Evolutionary conservation across 192 early-diverging fungal genomes (phyloP), one percentile per base, ranked within the genome.

Genomic region (Thoreauomyces humboldtii): DNA sequence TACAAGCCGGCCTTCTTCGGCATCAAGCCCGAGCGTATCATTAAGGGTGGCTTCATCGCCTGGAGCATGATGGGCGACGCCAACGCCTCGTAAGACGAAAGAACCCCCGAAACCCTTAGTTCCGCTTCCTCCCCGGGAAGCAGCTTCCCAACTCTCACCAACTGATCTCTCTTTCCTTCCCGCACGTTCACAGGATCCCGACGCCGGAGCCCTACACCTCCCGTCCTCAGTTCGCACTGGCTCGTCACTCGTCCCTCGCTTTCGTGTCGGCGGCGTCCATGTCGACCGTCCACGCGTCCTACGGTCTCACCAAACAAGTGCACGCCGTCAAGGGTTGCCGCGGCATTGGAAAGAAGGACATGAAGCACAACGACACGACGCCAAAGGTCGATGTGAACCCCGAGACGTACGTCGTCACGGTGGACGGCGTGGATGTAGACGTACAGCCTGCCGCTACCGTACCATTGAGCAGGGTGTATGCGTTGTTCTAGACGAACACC

Each of bases 61-160:
- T 93, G 83, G 66, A 83, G 88, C 17, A 82, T 87, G 68, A 94
- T 96, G 81, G 95, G 95, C 51, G 92, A 95, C 58, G 91, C 93
- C 46, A 96, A 98, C 59, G 95, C 87, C 0, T 94, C 92, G 70
- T 78, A 69, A 63, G 76, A 9, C n/a, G 11, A n/a, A n/a, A 9
- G 38, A 12, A 9, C 54, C 3, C 4, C 21, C 38, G 11, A 9
- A 41, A 41, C 38, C 38, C 38, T 41, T 41, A n/a, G 9, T 41
- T 41, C n/a, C n/a, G n/a, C n/a, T n/a, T n/a, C n/a, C n/a, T n/a
- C n/a, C n/a, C n/a, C n/a, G n/a, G n/a, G n/a, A n/a, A n/a, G n/a
- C n/a, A n/a, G n/a, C n/a, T 41, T 64, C 43, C 9, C 34, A 6
- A 15, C 9, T 19, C 21, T 65, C 25, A 9, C 27, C 28, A 12